These are phyloP conservation scores for Boletus sp. DNA, from an alignment of 1,284 basidiomycete genomes.

Conservation along the genomic window DNA sequence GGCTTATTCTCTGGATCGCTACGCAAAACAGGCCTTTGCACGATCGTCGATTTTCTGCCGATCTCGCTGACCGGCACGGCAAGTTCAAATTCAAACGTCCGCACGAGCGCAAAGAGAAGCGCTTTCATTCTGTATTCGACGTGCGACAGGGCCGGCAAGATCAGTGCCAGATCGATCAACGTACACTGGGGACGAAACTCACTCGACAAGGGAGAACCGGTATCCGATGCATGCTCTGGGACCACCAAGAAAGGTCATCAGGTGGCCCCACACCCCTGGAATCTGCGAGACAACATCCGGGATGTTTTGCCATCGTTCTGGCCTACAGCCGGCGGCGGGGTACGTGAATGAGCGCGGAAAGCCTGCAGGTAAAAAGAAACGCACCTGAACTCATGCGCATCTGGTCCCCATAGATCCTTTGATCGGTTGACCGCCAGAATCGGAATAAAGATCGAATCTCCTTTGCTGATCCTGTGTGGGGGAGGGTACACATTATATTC, in stretches of 20 bases:
- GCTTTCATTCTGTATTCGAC: slow-evolving; percentile 47
- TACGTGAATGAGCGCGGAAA: neutral
- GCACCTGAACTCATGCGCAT: slow-evolving; percentile 36
- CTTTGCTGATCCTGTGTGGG: slow-evolving; percentile 35
- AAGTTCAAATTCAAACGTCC: slow-evolving; percentile 53
- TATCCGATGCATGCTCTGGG: slow-evolving; percentile 67
- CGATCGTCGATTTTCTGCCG: slow-evolving; percentile 35
- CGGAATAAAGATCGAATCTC: slow-evolving; percentile 38
- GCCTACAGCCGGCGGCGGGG: slow-evolving; percentile 25
- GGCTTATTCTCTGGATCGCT: slow-evolving; percentile 10
- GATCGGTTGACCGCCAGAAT: slow-evolving; percentile 40
- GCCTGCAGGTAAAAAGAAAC: neutral
- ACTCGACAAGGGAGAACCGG: slow-evolving; percentile 68
- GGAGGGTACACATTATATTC: neutral
- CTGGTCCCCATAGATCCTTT: slow-evolving; percentile 44
- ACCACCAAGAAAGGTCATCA: slow-evolving; percentile 59
- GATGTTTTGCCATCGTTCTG: slow-evolving; percentile 55
- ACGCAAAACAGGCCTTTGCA: slow-evolving; percentile 39
- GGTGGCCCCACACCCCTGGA: slow-evolving; percentile 58
- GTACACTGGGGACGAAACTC: slow-evolving; percentile 16
- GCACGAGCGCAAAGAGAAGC: slow-evolving; percentile 52
- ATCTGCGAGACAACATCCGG: slow-evolving; percentile 44
- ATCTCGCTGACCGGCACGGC: slow-evolving; percentile 43
- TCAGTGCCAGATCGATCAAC: no score
- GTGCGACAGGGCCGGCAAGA: no score